A percentile compares a stretch with the other conserved stretches of the same genome.
These are phyloP conservation scores for Panaeolus papilionaceus DNA, from an alignment of 768 basidiomycete species.

Conservation along the genomic window DNA sequence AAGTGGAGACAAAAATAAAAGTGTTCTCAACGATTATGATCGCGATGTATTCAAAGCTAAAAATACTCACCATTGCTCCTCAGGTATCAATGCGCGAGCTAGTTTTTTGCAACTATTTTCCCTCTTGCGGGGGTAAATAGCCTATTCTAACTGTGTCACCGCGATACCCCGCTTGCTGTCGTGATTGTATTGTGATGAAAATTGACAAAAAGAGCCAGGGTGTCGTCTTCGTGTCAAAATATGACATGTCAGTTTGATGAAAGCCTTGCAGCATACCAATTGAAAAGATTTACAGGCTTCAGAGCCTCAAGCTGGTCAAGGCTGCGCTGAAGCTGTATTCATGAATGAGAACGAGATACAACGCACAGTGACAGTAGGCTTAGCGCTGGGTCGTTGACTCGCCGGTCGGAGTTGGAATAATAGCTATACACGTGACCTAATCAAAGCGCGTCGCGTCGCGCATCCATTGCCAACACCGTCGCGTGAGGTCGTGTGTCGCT, in stretches of 20 bases:
- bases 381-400: too few relatives aligned
- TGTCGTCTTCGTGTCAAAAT: neutral
- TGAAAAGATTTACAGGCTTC: too few relatives aligned
- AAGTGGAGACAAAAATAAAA: neutral
- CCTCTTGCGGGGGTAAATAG: neutral
- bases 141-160: neutral
- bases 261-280: too few relatives aligned
- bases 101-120: neutral
- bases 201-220: neutral
- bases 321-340: too few relatives aligned
- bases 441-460: too few relatives aligned
- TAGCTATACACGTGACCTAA: too few relatives aligned
- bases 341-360: too few relatives aligned
- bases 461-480: too few relatives aligned
- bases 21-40: neutral
- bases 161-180: slow-evolving; percentile 1
- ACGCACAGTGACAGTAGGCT: too few relatives aligned
- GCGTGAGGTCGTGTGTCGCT: neutral
- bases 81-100: neutral
- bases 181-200: neutral
- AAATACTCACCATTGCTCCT: neutral
- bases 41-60: neutral
- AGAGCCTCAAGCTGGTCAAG: too few relatives aligned
- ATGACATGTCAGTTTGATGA: too few relatives aligned
- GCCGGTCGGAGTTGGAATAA: too few relatives aligned